Base-by-base conservation (phyloP, 345 rosid genomes). In the Hypericum androsaemum region DNA sequence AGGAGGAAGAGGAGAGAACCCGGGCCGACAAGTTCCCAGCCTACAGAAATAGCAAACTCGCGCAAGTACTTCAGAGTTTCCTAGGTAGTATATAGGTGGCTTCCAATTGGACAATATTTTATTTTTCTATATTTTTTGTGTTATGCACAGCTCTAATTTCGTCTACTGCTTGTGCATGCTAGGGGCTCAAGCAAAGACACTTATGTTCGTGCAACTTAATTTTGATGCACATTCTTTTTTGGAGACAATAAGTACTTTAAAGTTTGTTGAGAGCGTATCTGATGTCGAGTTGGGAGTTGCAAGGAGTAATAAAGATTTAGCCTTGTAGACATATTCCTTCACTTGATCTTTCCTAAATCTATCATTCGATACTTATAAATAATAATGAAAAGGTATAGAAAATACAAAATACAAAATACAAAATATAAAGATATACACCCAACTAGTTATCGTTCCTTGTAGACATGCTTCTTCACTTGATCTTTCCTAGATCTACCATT, bases 151-250 rank as follows among this genome's bases (percentile, higher is more conserved):
- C 39, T 8, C 14, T 59, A 37, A 10, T n/a, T n/a, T 41, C 56
- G 45, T 55, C 6, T 13, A 46, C 7, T 15, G 41, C 37, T 59
- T 59, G 64, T 46, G 40, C 38, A 46, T 57, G 54, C 50, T 71
- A 90, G 98, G 98, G 43, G 98, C 97, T 39, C 94, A 92, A 58
- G 98, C 98, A 14, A 92, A 88, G 73, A 88, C 95, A 37, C 95
- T 92, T 12, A 88, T 85, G 97, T 85, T 92, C 70, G 96, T 92
- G 39, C 98, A 92, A 72, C 87, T 92, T 15, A 85, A 88, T 64
- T 95, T 97, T 40, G 98, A 88, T 83, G 80, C 68, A 15, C 88
- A 81, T 44, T 92, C 98, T 14, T 88, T 78, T 53, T 77, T 89
- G 37, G 98, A 92, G 68, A 92, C 97, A 1, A 50, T 88, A 61